Evolutionary conservation across 768 basidiomycete genomes (phyloP).

Genomic region (Leccinum rimulosum): DNA sequence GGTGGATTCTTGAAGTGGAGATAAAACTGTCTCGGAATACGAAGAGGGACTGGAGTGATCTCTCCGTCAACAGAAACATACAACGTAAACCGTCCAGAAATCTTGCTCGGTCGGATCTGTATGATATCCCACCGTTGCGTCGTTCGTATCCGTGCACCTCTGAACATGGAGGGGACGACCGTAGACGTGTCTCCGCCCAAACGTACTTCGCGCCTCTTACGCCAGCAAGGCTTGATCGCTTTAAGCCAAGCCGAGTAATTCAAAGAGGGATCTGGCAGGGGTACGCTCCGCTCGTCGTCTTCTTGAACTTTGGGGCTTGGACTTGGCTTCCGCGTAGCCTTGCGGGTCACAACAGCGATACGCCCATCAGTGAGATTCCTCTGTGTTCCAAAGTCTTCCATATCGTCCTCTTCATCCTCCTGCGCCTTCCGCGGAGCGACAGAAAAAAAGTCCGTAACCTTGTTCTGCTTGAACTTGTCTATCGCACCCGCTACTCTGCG

Average conservation of each 20-base stretch:
- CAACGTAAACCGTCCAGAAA: conserved; percentile 77
- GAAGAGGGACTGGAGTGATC: conserved; percentile 75
- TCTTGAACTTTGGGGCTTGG: conserved; percentile 40
- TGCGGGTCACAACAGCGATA: conserved; percentile 54
- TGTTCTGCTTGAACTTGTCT: conserved; percentile 98
- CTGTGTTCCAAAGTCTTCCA: conserved; percentile 54
- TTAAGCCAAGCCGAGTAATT: conserved; percentile 79
- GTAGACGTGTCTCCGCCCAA: conserved; percentile 40
- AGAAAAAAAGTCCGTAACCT: conserved; percentile 90
- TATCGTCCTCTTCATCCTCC: conserved; percentile 39
- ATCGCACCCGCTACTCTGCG: conserved; percentile 84
- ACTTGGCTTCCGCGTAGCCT: conserved; percentile 39
- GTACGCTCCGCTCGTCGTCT: conserved; percentile 23
- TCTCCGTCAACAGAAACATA: conserved; percentile 86
- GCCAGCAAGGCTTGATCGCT: conserved; percentile 79
- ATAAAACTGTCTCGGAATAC: conserved; percentile 91
- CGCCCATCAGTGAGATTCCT: conserved; percentile 34
- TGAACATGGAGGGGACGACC: conserved; percentile 73
- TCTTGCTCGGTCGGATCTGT: conserved; percentile 78
- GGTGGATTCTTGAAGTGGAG: conserved; percentile 79
- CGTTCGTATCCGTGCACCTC: conserved; percentile 52
- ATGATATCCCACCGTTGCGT: conserved; percentile 88
- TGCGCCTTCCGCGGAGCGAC: conserved; percentile 13
- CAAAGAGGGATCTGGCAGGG: conserved; percentile 59
- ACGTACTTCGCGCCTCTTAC: conserved; percentile 48